Evolutionary conservation across 225 moss, liverwort and hornwort species (phyloP).

Genomic region (Thuidium tamariscinum): DNA sequence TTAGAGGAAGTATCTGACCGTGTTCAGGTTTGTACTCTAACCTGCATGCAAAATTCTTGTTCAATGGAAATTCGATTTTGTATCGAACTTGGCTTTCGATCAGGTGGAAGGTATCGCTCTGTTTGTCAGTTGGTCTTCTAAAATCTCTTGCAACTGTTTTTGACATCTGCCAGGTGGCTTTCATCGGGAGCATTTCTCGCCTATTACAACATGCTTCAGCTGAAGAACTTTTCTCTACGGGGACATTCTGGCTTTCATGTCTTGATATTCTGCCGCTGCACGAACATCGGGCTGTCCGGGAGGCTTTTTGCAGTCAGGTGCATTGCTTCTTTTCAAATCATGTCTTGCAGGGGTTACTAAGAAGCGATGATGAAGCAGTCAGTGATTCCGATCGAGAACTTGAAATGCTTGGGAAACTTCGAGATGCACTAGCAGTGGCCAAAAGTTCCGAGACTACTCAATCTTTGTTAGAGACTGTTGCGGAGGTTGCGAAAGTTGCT

Average conservation of each 20-base stretch:
- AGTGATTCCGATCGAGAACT: conserved; percentile 69
- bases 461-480: conserved; percentile 79
- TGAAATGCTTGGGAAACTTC: conserved; percentile 79
- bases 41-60: neutral
- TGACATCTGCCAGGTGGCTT: conserved; percentile 38
- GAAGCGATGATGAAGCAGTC: conserved; percentile 36
- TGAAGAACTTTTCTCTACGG: conserved; percentile 55
- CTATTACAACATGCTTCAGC: conserved; percentile 71
- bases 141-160: neutral
- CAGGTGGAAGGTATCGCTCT: neutral
- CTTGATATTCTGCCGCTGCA: conserved; percentile 62
- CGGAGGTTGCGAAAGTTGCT: conserved; percentile 77
- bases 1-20: conserved; percentile 63
- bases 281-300: conserved; percentile 60
- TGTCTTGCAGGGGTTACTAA: conserved; percentile 64
- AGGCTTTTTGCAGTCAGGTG: conserved; percentile 79
- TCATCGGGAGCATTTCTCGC: conserved; percentile 61
- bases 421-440: conserved; percentile 55
- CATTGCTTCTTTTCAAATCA: conserved; percentile 63
- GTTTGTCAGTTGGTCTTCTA: neutral
- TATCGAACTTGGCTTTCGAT: neutral
- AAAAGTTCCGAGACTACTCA: conserved; percentile 45
- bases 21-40: conserved; percentile 49
- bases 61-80: neutral
- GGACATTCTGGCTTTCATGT: conserved; percentile 52